phyloP scores from a whole-genome alignment of 495 filamentous ascomycete genomes.

The Penicillium parvum region DNA sequence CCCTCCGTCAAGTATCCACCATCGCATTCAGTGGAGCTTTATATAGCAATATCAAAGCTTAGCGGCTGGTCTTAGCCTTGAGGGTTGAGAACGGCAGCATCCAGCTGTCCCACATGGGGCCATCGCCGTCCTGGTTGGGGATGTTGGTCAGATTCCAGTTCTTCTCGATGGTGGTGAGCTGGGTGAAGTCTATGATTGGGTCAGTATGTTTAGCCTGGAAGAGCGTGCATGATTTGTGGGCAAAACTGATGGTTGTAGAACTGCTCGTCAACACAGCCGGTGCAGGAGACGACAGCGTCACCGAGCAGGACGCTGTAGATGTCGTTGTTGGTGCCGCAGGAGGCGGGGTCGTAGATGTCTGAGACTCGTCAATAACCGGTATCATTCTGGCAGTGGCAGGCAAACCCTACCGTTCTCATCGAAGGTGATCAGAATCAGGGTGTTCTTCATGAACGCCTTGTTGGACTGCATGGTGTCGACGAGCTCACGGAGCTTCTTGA shows the following conservation, averaged over 20 bases:
- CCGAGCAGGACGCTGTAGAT: conserved; percentile 9
- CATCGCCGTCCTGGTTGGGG: conserved; percentile 10
- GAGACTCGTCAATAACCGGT: not conserved
- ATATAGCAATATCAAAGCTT: too few species aligned
- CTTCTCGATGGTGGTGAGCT: conserved; percentile 9
- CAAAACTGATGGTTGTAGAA: conserved; percentile 11
- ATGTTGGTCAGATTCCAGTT: conserved; percentile 10
- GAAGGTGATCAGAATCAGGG: conserved; percentile 37
- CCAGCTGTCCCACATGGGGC: conserved; percentile 17
- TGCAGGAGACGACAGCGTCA: conserved; percentile 8
- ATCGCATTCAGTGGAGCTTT: too few species aligned
- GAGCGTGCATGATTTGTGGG: too few species aligned
- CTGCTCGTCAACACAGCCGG: conserved; percentile 5
- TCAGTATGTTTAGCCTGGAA: not conserved
- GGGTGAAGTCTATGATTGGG: conserved; percentile 3
- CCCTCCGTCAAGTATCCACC: too few species aligned
- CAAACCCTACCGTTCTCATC: conserved; percentile 29
- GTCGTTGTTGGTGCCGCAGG: conserved; percentile 13
- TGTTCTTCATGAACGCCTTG: conserved; percentile 37
- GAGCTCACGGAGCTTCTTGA: conserved; percentile 8
- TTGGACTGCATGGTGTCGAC: conserved; percentile 33
- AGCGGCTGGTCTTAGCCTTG: conserved; percentile 4
- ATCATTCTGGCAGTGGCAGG: not conserved
- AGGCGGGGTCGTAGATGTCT: conserved; percentile 29
- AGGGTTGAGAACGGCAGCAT: conserved; percentile 8